A percentile compares a stretch with the other conserved stretches of the same genome.
Evolutionary conservation across 2,329 filamentous ascomycete genomes (phyloP).

Genomic region (Sporothrix globosa): DNA sequence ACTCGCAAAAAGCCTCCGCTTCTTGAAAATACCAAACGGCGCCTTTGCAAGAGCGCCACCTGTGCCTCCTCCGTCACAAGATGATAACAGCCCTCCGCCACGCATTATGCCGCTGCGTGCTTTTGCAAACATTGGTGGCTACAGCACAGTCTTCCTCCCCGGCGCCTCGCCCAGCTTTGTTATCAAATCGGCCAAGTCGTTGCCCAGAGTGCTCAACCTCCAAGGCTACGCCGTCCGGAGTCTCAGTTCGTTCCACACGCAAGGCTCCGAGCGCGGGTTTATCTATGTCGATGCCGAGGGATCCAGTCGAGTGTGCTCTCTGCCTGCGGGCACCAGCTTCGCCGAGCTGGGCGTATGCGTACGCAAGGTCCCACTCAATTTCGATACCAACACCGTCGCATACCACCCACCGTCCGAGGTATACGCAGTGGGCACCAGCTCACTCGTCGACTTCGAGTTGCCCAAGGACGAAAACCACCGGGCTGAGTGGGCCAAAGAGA

Average conservation of each 20-base stretch:
- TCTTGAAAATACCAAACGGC: constrained; percentile 27
- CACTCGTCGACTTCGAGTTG: constrained; percentile 72
- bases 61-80: constrained; percentile 48
- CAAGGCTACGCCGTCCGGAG: constrained; percentile 69
- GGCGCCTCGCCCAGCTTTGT: constrained; percentile 80
- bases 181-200: constrained; percentile 76
- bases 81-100: constrained; percentile 39
- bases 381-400: constrained; percentile 72
- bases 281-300: constrained; percentile 76
- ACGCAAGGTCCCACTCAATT: constrained; percentile 68
- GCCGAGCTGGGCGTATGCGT: constrained; percentile 76
- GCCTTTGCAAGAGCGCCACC: constrained; percentile 62
- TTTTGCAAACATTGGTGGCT: constrained; percentile 71
- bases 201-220: constrained; percentile 74
- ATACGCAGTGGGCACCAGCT: constrained; percentile 76
- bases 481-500: constrained; percentile 76
- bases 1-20: constrained; percentile 19
- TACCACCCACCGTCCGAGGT: constrained; percentile 76
- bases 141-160: constrained; percentile 79
- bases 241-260: constrained; percentile 75
- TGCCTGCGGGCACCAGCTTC: constrained; percentile 66
- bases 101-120: constrained; percentile 56
- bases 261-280: constrained; percentile 78
- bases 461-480: constrained; percentile 86
- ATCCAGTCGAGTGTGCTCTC: constrained; percentile 71